A percentile compares a stretch with the other conserved stretches of the same genome.
phyloP scores from a whole-genome alignment of 306 rosid species.

The Geum urbanum region DNA sequence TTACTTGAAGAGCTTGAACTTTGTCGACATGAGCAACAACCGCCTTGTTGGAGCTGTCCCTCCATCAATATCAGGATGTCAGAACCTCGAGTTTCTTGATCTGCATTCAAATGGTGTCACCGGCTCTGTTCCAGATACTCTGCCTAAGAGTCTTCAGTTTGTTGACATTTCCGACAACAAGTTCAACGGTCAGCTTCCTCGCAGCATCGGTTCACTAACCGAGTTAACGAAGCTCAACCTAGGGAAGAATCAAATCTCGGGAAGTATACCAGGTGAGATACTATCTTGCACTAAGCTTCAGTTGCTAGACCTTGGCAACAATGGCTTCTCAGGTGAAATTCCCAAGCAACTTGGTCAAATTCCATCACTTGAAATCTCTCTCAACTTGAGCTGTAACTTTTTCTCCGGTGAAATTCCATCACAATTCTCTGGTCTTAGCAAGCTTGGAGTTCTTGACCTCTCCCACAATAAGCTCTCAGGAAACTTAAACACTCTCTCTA shows the following conservation, averaged over 20 bases:
- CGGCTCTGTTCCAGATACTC: conserved; percentile 59
- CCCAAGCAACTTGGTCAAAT: conserved; percentile 67
- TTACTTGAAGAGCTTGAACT: conserved; percentile 50
- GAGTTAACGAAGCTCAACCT: conserved; percentile 74
- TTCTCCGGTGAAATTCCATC: conserved; percentile 77
- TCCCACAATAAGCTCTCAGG: conserved; percentile 80
- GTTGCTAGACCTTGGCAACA: conserved; percentile 67
- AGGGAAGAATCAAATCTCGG: conserved; percentile 61
- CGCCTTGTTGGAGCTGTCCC: conserved; percentile 70
- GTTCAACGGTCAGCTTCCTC: conserved; percentile 56
- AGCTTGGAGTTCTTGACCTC: conserved; percentile 70
- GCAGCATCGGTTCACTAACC: conserved; percentile 46
- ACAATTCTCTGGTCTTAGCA: conserved; percentile 56
- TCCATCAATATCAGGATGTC: conserved; percentile 54
- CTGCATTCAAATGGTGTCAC: conserved; percentile 75
- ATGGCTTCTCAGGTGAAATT: conserved; percentile 71
- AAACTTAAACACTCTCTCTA: conserved; percentile 40
- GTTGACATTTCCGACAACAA: conserved; percentile 70
- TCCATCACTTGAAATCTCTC: conserved; percentile 75
- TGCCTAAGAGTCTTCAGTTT: conserved; percentile 63
- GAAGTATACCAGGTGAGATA: conserved; percentile 70
- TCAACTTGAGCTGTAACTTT: conserved; percentile 73
- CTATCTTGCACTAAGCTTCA: conserved; percentile 71
- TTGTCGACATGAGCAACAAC: conserved; percentile 59
- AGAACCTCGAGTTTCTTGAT: conserved; percentile 70